A percentile compares a stretch with the other conserved stretches of the same genome.
Evolutionary conservation across 2,329 filamentous ascomycete species (phyloP).

Genomic region (Aspergillus tamarii): DNA sequence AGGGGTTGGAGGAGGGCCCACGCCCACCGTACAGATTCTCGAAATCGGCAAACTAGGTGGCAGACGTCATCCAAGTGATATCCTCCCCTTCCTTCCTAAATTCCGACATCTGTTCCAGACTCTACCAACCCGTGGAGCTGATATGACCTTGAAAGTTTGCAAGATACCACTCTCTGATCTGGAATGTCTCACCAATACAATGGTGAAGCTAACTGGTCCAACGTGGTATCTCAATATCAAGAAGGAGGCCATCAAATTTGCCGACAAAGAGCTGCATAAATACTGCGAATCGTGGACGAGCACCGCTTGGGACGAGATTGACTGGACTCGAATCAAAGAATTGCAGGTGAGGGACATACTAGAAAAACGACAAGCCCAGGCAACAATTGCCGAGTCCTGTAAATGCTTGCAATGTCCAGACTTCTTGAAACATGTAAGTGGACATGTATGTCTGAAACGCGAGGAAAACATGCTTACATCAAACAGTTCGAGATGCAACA

Average conservation of each 20-base stretch:
- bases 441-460: not conserved
- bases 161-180: constrained; percentile 77
- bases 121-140: constrained; percentile 66
- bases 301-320: constrained; percentile 79
- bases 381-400: constrained; percentile 64
- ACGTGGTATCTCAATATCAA: constrained; percentile 53
- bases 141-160: constrained; percentile 69
- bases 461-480: constrained; percentile 23
- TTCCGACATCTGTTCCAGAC: constrained; percentile 70
- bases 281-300: constrained; percentile 75
- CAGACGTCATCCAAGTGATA: constrained; percentile 76
- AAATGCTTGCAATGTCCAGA: constrained; percentile 71
- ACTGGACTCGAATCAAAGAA: constrained; percentile 80
- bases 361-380: constrained; percentile 68
- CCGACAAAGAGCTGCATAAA: constrained; percentile 69
- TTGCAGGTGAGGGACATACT: constrained; percentile 79
- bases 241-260: constrained; percentile 60
- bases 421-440: constrained; percentile 84
- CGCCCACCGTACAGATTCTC: constrained; percentile 74
- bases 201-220: constrained; percentile 56
- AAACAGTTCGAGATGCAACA: constrained; percentile 88
- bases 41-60: constrained; percentile 72
- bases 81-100: constrained; percentile 77
- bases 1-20: constrained; percentile 67
- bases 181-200: constrained; percentile 78